Evolutionary conservation across 2,329 filamentous ascomycete species (phyloP).

Genomic region (Fusarium albosuccineum): DNA sequence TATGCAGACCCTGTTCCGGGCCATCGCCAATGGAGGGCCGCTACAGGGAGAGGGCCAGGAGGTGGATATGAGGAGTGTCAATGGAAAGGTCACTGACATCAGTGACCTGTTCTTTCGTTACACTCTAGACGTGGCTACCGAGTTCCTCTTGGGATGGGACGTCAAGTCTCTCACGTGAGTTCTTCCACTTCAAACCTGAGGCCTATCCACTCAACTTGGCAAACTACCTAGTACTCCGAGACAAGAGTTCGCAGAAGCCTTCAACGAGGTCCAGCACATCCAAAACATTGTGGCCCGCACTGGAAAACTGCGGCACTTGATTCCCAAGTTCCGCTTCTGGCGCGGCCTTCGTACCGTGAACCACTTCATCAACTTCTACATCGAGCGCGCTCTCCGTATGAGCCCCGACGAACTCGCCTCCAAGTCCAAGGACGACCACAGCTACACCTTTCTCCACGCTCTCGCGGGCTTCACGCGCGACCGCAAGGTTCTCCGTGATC

Average conservation of each 20-base stretch:
- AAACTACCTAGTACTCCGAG: slow-evolving; percentile 56
- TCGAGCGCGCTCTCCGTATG: slow-evolving; percentile 78
- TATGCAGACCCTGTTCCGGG: slow-evolving; percentile 77
- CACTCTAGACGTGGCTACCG: slow-evolving; percentile 86
- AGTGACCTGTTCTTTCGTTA: slow-evolving; percentile 85
- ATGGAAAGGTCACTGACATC: slow-evolving; percentile 75
- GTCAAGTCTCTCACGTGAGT: slow-evolving; percentile 71
- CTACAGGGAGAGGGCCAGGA: slow-evolving; percentile 71
- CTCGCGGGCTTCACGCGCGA: slow-evolving; percentile 84
- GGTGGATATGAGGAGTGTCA: slow-evolving; percentile 72
- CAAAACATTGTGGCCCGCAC: slow-evolving; percentile 76
- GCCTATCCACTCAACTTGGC: background rate
- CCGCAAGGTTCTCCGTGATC: slow-evolving; percentile 80
- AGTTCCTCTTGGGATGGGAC: slow-evolving; percentile 85
- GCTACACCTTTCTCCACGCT: slow-evolving; percentile 89
- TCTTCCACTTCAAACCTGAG: background rate
- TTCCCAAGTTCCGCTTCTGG: slow-evolving; percentile 76
- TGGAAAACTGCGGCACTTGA: slow-evolving; percentile 71
- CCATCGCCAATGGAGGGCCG: slow-evolving; percentile 71
- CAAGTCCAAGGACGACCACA: slow-evolving; percentile 77
- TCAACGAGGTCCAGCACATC: slow-evolving; percentile 81
- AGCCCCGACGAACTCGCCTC: slow-evolving; percentile 77
- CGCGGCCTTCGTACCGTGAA: slow-evolving; percentile 77
- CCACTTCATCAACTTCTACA: slow-evolving; percentile 81
- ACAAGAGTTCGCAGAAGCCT: slow-evolving; percentile 82